Evolutionary conservation across 257 asterid species (phyloP).

Genomic region (Orobanche coerulescens): DNA sequence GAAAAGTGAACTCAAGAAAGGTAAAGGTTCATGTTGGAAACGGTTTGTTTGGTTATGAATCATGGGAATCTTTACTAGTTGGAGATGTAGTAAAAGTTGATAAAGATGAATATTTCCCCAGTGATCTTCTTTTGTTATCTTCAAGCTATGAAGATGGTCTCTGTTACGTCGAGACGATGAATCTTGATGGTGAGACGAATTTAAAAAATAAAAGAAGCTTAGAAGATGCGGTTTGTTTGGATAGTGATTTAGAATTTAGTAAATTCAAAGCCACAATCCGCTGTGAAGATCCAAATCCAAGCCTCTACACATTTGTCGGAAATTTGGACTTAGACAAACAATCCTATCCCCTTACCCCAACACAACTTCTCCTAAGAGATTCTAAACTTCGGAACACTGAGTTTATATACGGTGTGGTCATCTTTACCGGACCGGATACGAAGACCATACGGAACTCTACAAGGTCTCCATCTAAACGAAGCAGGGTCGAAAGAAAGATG

Average conservation of each 20-base stretch:
- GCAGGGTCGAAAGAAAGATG: slow-evolving; percentile 48
- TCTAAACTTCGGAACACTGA: slow-evolving; percentile 67
- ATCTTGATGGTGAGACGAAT: slow-evolving; percentile 63
- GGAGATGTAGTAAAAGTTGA: slow-evolving; percentile 53
- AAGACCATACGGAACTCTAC: slow-evolving; percentile 55
- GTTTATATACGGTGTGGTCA: slow-evolving; percentile 41
- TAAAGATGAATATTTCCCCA: slow-evolving; percentile 51
- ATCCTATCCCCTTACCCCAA: slow-evolving; percentile 31
- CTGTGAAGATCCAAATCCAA: slow-evolving; percentile 64
- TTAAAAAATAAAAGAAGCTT: slow-evolving; percentile 45
- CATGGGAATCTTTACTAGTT: slow-evolving; percentile 43
- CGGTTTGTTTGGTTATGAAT: slow-evolving; percentile 30
- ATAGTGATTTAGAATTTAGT: slow-evolving; percentile 29
- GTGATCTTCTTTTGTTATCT: slow-evolving; percentile 48
- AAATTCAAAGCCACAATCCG: slow-evolving; percentile 34
- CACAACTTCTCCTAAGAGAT: slow-evolving; percentile 51
- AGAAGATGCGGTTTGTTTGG: slow-evolving; percentile 35
- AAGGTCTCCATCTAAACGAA: slow-evolving; percentile 54
- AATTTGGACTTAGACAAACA: slow-evolving; percentile 30
- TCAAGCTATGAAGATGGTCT: slow-evolving; percentile 60
- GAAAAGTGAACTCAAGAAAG: slow-evolving; percentile 45
- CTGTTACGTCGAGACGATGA: slow-evolving; percentile 61
- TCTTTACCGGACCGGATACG: slow-evolving; percentile 52
- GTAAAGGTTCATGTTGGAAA: slow-evolving; percentile 41
- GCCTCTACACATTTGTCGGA: slow-evolving; percentile 56